Base-by-base conservation (phyloP, 2,329 filamentous ascomycete species). In the Pleomassaria siparia region DNA sequence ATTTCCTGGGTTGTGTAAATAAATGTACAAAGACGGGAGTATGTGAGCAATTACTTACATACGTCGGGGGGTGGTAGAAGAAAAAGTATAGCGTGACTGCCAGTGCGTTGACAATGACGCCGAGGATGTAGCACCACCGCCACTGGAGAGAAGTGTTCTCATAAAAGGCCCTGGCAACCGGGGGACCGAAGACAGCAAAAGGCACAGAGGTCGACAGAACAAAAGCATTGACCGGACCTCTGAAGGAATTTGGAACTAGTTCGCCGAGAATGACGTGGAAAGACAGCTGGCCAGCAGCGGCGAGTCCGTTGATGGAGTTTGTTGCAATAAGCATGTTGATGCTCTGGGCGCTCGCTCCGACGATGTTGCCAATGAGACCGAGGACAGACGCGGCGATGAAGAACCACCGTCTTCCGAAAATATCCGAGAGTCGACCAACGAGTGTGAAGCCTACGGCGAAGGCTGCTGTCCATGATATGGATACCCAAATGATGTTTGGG, bases 211-310 rank as follows among this genome's bases (percentile, higher is more conserved):
- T 65, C 0, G 55, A 59, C 2, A 66, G 49, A 12, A 66, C 59
- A n/a, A 65, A 59, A n/a, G 62, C 64, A 24, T 72, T 73, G 47
- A 71, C 63, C 1, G 65, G 62, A 20, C 63, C 63, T 54, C 64
- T 53, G 9, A 59, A 21, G 0, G 53, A 51, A 40, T 66, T 72
- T 4, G 70, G 66, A 5, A 72, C 69, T 4, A 73, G 63, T 45
- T 73, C 70, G 5, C 67, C 67, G 0, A 72, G 56, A 10, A 72
- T 67, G 40, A 69, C 64, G 48, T 64, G 62, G 55, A 72, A 72
- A 0, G 69, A 72, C 2, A 70, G 59, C 50, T 73, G 70, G 28
- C 67, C 69, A 18, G 70, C 67, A 32, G 67, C 67, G 5, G 67
- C 70, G 16, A 72, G 59, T 3, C 70, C 70, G 21, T 72, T 70